Evolutionary conservation across 2,329 filamentous ascomycete species (phyloP).

Genomic region (Stachybotrys elegans): DNA sequence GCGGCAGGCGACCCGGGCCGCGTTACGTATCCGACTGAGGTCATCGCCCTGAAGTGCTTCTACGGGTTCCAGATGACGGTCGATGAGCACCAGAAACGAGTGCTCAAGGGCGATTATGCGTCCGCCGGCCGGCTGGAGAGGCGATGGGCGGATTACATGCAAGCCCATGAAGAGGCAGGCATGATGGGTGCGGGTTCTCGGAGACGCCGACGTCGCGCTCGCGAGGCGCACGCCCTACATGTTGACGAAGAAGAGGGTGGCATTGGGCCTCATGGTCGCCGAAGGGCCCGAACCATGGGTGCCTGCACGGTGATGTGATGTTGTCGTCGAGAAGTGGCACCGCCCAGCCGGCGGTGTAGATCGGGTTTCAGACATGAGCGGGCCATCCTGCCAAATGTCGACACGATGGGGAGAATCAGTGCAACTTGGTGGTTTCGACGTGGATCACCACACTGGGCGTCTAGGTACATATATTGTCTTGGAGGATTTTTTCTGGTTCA

Average conservation of each 20-base stretch:
- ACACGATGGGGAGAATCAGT: too few species aligned
- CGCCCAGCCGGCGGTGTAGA: too few species aligned
- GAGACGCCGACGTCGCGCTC: conserved; percentile 67
- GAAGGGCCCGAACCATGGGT: conserved; percentile 60
- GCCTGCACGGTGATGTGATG: conserved; percentile 63
- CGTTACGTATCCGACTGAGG: conserved; percentile 64
- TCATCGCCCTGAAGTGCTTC: conserved; percentile 87
- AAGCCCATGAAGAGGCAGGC: conserved; percentile 79
- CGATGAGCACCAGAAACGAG: conserved; percentile 85
- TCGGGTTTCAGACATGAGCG: too few species aligned
- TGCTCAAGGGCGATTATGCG: conserved; percentile 69
- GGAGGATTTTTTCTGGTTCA: too few species aligned
- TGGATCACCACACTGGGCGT: too few species aligned
- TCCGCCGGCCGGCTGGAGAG: conserved; percentile 75
- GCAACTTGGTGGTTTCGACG: too few species aligned
- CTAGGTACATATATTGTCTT: too few species aligned
- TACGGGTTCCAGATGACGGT: conserved; percentile 95
- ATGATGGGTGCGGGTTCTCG: conserved; percentile 60
- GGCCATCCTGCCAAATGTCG: too few species aligned
- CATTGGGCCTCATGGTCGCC: conserved; percentile 44
- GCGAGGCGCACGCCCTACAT: conserved; percentile 76
- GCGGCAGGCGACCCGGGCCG: conserved; percentile 31
- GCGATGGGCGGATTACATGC: conserved; percentile 94
- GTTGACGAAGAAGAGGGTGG: conserved; percentile 73
- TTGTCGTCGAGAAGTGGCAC: too few species aligned